Conservation (phyloP, 1,284 basidiomycete genomes). For the Coniferiporia sulphurascens region DNA sequence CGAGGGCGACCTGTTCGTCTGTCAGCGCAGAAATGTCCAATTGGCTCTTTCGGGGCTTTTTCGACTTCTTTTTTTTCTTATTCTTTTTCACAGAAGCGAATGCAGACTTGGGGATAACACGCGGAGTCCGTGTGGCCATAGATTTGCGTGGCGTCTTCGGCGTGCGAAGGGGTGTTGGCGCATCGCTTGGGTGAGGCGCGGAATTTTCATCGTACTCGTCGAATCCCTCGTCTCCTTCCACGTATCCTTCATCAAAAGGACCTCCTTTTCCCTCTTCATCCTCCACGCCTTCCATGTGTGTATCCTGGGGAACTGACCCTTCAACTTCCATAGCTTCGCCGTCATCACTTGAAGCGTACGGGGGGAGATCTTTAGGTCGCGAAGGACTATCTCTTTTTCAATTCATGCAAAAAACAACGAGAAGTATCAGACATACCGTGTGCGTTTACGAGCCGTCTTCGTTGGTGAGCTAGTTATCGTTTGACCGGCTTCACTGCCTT, state of each 20-base stretch:
- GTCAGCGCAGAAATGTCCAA: conserved; percentile 59
- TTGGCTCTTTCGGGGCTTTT: conserved; percentile 62
- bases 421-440: conserved; percentile 5
- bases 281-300: conserved; percentile 32
- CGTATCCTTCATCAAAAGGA: conserved; percentile 32
- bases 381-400: conserved; percentile 9
- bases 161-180: conserved; percentile 16
- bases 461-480: conserved; percentile 17
- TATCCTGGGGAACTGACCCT: conserved; percentile 22
- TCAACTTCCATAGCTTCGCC: conserved; percentile 27
- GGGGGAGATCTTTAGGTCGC: conserved; percentile 10
- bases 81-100: conserved; percentile 27
- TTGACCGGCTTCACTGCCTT: conserved; percentile 2
- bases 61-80: conserved; percentile 42
- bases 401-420: neutral
- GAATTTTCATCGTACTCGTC: conserved; percentile 32
- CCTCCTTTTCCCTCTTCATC: conserved; percentile 33
- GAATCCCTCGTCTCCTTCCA: conserved; percentile 34
- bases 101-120: conserved; percentile 18
- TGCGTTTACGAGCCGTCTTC: conserved; percentile 16
- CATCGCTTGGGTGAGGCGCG: conserved; percentile 24
- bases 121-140: conserved; percentile 18
- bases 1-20: conserved; percentile 64
- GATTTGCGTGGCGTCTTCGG: conserved; percentile 20
- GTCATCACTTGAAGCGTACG: conserved; percentile 17